Percentiles rank a stretch among this genome's conserved stretches.
These are phyloP conservation scores for Komagataella ulmi DNA, from an alignment of 805 yeast genomes.

Conservation along the genomic window DNA sequence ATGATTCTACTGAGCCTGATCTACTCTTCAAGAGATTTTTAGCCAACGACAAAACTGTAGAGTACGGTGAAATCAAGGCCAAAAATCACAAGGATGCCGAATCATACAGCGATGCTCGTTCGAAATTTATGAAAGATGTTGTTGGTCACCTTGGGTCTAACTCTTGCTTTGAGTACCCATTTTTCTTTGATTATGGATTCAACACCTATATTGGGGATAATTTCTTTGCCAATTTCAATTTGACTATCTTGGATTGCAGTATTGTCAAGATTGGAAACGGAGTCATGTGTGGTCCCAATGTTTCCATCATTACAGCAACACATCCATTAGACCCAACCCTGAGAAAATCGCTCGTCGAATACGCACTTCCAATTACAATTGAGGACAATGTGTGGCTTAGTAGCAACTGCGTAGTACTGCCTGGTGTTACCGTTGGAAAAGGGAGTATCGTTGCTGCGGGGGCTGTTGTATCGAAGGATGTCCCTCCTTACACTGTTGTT, in stretches of 20 bases:
- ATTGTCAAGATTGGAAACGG: constrained; percentile 46
- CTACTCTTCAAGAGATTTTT: constrained; percentile 16
- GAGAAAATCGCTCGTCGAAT: constrained; percentile 34
- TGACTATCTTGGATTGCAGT: constrained; percentile 44
- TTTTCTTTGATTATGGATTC: constrained; percentile 53
- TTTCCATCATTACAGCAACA: constrained; percentile 44
- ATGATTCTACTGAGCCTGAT: constrained; percentile 17
- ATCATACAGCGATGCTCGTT: constrained; percentile 22
- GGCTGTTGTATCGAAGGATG: constrained; percentile 43
- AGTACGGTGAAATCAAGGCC: constrained; percentile 20
- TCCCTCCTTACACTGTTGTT: constrained; percentile 40
- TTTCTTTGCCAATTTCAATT: constrained; percentile 48
- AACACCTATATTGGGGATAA: constrained; percentile 43
- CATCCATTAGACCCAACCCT: constrained; percentile 42
- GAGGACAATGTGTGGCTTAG: constrained; percentile 66
- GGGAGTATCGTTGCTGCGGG: constrained; percentile 57
- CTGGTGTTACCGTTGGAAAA: constrained; percentile 57
- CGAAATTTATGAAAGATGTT: constrained; percentile 20
- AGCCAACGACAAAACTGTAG: constrained; percentile 22
- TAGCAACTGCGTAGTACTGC: constrained; percentile 36
- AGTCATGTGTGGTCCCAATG: constrained; percentile 53
- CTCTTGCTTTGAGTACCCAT: constrained; percentile 41
- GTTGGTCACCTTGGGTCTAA: constrained; percentile 35
- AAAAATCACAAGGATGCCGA: constrained; percentile 17
- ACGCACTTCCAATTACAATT: constrained; percentile 40